These are phyloP conservation scores for Lepidium aucheri DNA, from an alignment of 345 rosid species.

Conservation along the genomic window DNA sequence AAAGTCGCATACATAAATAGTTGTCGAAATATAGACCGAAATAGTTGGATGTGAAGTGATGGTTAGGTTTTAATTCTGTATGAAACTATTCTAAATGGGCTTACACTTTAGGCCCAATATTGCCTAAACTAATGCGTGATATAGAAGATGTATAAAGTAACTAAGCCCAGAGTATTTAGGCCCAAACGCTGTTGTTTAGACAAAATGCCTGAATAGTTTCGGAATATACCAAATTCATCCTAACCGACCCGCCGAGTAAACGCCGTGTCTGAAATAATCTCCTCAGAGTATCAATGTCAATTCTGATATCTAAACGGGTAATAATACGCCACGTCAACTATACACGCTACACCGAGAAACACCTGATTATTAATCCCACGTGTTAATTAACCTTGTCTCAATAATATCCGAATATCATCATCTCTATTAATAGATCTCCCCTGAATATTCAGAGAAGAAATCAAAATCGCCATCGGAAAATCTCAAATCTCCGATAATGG, in stretches of 20 bases:
- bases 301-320: background rate
- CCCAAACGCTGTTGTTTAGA: background rate
- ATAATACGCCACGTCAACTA: background rate
- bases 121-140: too few species aligned
- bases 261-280: conserved; percentile 1
- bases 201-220: background rate
- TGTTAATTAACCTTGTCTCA: background rate
- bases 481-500: background rate
- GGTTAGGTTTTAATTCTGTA: background rate
- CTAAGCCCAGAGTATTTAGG: background rate
- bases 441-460: background rate
- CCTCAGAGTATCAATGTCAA: background rate
- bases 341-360: conserved; percentile 1
- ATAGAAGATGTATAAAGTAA: background rate
- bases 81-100: background rate
- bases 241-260: conserved; percentile 14
- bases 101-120: background rate
- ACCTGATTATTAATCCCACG: background rate
- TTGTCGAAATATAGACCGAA: background rate
- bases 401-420: background rate
- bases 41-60: background rate
- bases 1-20: background rate
- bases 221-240: background rate
- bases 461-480: background rate
- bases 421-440: conserved; percentile 8